Evolutionary conservation across 768 basidiomycete genomes (phyloP).

Genomic region (Heimioporus sp.): DNA sequence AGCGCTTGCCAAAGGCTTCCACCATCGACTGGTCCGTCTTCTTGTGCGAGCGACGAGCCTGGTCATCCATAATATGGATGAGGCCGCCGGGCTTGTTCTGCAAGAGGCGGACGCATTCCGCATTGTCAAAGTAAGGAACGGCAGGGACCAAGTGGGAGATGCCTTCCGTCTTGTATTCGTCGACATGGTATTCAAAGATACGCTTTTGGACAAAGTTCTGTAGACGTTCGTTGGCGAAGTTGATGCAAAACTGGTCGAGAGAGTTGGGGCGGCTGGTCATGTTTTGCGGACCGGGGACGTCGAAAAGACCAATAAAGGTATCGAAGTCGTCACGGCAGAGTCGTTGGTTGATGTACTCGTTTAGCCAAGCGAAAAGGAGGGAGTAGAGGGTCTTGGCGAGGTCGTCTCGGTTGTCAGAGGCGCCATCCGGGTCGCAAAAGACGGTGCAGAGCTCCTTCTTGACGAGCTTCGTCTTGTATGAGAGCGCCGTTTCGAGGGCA

Average conservation of each 20-base stretch:
- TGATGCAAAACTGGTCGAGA: slow-evolving; percentile 94
- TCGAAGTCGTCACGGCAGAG: slow-evolving; percentile 92
- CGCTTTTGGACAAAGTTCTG: slow-evolving; percentile 79
- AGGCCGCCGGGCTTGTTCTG: slow-evolving; percentile 88
- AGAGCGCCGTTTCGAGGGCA: slow-evolving; percentile 75
- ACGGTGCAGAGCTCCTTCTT: slow-evolving; percentile 97
- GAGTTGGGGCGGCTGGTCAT: slow-evolving; percentile 86
- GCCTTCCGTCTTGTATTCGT: slow-evolving; percentile 83
- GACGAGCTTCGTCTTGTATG: slow-evolving; percentile 89
- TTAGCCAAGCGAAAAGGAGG: slow-evolving; percentile 93
- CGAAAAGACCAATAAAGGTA: slow-evolving; percentile 90
- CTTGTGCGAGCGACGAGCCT: slow-evolving; percentile 80
- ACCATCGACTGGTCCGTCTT: slow-evolving; percentile 95
- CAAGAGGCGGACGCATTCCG: slow-evolving; percentile 83
- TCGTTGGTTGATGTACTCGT: slow-evolving; percentile 93
- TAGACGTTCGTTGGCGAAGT: slow-evolving; percentile 92
- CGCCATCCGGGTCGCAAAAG: slow-evolving; percentile 92
- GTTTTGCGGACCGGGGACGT: slow-evolving; percentile 92
- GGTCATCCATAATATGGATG: slow-evolving; percentile 97
- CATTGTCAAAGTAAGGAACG: slow-evolving; percentile 84
- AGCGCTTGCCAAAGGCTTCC: slow-evolving; percentile 90
- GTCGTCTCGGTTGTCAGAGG: slow-evolving; percentile 90
- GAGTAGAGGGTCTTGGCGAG: slow-evolving; percentile 93
- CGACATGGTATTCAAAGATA: slow-evolving; percentile 77
- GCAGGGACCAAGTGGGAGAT: slow-evolving; percentile 67